These are phyloP conservation scores for Monosporascus sp. DNA, from an alignment of 2,329 filamentous ascomycete species.

Conservation along the genomic window DNA sequence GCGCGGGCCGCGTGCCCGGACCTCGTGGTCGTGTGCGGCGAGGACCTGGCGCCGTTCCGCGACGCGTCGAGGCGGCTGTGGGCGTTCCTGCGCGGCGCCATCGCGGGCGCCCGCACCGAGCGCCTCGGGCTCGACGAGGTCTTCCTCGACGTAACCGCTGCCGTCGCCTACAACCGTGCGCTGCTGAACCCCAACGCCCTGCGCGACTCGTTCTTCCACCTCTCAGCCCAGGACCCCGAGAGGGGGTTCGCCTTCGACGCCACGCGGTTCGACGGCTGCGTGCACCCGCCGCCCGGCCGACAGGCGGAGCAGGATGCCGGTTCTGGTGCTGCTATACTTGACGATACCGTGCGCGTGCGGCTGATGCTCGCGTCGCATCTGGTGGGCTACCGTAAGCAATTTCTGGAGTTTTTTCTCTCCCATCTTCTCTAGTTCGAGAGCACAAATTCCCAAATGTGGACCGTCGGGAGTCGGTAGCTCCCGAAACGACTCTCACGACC, in stretches of 20 bases:
- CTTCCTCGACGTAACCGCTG: slow-evolving; percentile 77
- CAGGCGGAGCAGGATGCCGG: slow-evolving; percentile 13
- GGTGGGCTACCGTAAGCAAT: slow-evolving; percentile 48
- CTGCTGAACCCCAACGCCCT: slow-evolving; percentile 64
- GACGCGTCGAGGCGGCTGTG: slow-evolving; percentile 81
- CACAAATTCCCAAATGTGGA: too few relatives aligned
- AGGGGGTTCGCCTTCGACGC: slow-evolving; percentile 78
- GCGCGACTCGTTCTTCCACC: slow-evolving; percentile 69
- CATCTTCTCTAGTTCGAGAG: too few relatives aligned
- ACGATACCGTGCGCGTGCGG: slow-evolving; percentile 45
- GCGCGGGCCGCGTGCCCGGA: slow-evolving; percentile 77
- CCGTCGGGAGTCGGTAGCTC: too few relatives aligned
- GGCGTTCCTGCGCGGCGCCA: slow-evolving; percentile 62
- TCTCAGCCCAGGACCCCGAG: slow-evolving; percentile 68
- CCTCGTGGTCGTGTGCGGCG: slow-evolving; percentile 77
- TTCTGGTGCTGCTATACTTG: slow-evolving; percentile 10
- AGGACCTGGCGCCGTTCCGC: slow-evolving; percentile 80
- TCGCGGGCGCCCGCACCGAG: slow-evolving; percentile 76
- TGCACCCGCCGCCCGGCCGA: slow-evolving; percentile 25
- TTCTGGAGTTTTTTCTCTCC: slow-evolving; percentile 12
- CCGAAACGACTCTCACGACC: too few relatives aligned
- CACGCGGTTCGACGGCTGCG: slow-evolving; percentile 56
- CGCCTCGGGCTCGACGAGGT: slow-evolving; percentile 89
- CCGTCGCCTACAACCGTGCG: slow-evolving; percentile 74
- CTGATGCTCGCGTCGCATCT: slow-evolving; percentile 77